A percentile compares a stretch with the other conserved stretches of the same genome.
Evolutionary conservation across 2,329 filamentous ascomycete species (phyloP).

Genomic region (Cladorrhinum sp.): DNA sequence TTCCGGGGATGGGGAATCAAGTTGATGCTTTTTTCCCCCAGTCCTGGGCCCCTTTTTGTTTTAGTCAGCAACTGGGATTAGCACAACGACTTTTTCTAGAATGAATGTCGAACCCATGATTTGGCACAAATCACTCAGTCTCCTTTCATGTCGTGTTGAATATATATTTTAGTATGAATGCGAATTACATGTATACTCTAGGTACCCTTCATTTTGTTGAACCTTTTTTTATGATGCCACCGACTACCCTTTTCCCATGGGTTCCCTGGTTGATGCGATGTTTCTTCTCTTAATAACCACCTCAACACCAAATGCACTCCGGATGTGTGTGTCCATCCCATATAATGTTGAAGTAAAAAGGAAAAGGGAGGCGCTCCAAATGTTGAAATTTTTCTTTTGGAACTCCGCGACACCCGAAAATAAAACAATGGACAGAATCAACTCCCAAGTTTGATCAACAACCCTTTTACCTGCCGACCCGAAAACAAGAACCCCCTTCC

Average conservation of each 20-base stretch:
- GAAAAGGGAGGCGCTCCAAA: slow-evolving; percentile 9
- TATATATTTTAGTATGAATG: neutral
- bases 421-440: neutral
- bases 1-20: neutral
- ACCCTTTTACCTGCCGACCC: neutral
- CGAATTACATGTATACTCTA: neutral
- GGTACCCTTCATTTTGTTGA: slow-evolving; percentile 14
- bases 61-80: too few species aligned
- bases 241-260: neutral
- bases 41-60: too few species aligned
- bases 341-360: slow-evolving; percentile 9
- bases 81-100: neutral
- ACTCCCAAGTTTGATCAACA: slow-evolving; percentile 4
- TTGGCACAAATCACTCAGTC: too few species aligned
- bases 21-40: neutral
- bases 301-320: neutral
- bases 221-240: slow-evolving; percentile 4
- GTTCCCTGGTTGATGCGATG: slow-evolving; percentile 2
- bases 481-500: neutral
- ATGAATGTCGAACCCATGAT: too few species aligned
- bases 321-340: neutral
- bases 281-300: neutral
- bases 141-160: neutral
- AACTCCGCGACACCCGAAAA: slow-evolving; percentile 11
- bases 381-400: slow-evolving; percentile 19